These are phyloP conservation scores for Fusarium sp. DNA, from an alignment of 2,329 filamentous ascomycete species.

Conservation along the genomic window DNA sequence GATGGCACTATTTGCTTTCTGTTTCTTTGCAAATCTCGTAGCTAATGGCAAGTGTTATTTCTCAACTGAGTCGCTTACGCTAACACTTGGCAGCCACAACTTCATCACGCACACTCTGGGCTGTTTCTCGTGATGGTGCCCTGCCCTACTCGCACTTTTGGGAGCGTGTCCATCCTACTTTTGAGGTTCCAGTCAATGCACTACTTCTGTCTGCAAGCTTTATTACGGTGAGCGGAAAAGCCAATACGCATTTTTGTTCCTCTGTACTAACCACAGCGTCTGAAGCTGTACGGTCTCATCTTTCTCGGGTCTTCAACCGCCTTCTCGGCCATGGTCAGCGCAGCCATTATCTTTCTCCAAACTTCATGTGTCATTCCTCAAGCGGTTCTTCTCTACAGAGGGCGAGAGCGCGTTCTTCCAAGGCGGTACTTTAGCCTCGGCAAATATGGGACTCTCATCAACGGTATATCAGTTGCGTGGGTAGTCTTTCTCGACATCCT, in stretches of 20 bases:
- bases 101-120: slow-evolving; percentile 36
- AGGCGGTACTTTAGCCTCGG: slow-evolving; percentile 40
- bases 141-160: slow-evolving; percentile 42
- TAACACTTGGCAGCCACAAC: slow-evolving; percentile 17
- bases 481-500: slow-evolving; percentile 34
- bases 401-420: slow-evolving; percentile 41
- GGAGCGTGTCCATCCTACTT: slow-evolving; percentile 31
- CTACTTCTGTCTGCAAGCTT: slow-evolving; percentile 29
- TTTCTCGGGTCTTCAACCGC: slow-evolving; percentile 46
- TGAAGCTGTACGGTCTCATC: slow-evolving; percentile 43
- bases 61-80: accelerated
- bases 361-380: slow-evolving; percentile 43
- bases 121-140: slow-evolving; percentile 40
- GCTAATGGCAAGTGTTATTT: neutral
- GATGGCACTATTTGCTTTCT: slow-evolving; percentile 36
- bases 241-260: accelerated
- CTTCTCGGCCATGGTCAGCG: slow-evolving; percentile 42
- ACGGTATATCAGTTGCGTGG: slow-evolving; percentile 34
- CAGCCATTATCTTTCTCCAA: slow-evolving; percentile 42
- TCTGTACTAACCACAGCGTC: accelerated
- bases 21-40: slow-evolving; percentile 36
- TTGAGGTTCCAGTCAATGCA: slow-evolving; percentile 43
- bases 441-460: slow-evolving; percentile 37
- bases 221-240: slow-evolving; percentile 7
- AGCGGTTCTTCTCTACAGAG: slow-evolving; percentile 39